phyloP scores from a whole-genome alignment of 2,329 filamentous ascomycete genomes.

The Xylaria multiplex region DNA sequence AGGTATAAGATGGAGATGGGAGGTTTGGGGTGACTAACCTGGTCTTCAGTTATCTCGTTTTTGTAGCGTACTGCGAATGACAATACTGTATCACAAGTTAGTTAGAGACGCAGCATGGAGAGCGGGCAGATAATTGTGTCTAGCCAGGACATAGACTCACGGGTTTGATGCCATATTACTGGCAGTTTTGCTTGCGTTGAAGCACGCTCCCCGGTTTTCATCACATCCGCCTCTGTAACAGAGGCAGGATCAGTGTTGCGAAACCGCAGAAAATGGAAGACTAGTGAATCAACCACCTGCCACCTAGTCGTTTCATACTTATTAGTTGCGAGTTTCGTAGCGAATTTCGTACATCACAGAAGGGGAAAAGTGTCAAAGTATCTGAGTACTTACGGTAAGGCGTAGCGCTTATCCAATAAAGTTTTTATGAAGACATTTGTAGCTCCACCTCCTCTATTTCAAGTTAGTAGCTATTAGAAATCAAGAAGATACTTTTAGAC shows the following conservation, averaged over 20 bases:
- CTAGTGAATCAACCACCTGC: conserved; percentile 91
- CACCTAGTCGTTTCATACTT: conserved; percentile 55
- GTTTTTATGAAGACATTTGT: conserved; percentile 96
- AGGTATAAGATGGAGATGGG: not conserved
- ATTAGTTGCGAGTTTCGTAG: conserved; percentile 10
- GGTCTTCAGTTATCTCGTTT: conserved; percentile 95
- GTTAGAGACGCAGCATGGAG: not conserved
- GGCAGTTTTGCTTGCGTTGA: conserved; percentile 75
- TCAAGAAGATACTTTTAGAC: not conserved
- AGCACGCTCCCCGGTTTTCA: conserved; percentile 59
- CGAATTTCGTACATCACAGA: too few species aligned
- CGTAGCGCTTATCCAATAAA: conserved; percentile 96
- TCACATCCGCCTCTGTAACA: conserved; percentile 64
- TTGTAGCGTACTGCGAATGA: conserved; percentile 94
- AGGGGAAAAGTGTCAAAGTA: not conserved
- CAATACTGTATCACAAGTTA: conserved; percentile 59
- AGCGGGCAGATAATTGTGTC: not conserved
- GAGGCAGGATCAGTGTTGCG: conserved; percentile 72
- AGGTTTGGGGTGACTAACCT: conserved; percentile 50
- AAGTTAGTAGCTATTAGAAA: not conserved
- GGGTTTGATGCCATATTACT: conserved; percentile 94
- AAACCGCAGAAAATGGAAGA: conserved; percentile 97
- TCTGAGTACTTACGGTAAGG: conserved; percentile 86
- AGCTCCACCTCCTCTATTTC: conserved; percentile 74
- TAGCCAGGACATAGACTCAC: conserved; percentile 19